These are phyloP conservation scores for Perkinsus olseni DNA, from an alignment of 169 alveolate genomes.

Conservation along the genomic window DNA sequence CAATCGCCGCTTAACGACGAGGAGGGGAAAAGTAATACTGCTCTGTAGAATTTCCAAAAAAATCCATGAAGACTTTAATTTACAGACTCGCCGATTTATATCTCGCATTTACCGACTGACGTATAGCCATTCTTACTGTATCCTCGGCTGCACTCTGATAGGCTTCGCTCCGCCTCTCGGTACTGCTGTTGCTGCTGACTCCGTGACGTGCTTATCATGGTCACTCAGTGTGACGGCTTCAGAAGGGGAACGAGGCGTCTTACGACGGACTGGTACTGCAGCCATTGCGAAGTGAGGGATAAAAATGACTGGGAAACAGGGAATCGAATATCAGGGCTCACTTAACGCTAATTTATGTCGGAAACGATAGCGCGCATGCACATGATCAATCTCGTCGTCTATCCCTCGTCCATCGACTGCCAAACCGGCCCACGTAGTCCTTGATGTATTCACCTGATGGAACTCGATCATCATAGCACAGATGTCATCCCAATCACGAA, in stretches of 20 bases:
- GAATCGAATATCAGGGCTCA: not conserved
- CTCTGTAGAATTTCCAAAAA: too few relatives aligned
- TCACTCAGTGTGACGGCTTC: not conserved
- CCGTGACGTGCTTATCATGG: not conserved
- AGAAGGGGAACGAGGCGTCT: not conserved
- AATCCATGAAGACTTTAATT: too few relatives aligned
- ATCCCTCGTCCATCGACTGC: not conserved
- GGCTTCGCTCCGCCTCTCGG: not conserved
- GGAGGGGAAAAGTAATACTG: too few relatives aligned
- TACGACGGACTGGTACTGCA: not conserved
- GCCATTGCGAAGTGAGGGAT: not conserved
- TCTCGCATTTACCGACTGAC: too few relatives aligned
- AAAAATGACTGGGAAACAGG: not conserved
- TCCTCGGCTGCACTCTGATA: not conserved
- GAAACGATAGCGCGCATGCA: not conserved
- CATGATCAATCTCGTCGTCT: not conserved
- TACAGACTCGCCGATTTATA: too few relatives aligned
- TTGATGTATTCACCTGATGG: not conserved
- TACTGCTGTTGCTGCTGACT: not conserved
- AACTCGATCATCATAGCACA: not conserved
- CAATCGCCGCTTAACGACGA: too few relatives aligned
- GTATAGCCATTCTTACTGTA: too few relatives aligned
- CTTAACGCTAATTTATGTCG: not conserved
- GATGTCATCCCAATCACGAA: too few relatives aligned
- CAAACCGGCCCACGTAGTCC: not conserved